Base-by-base conservation (phyloP, 768 basidiomycete species). In the Gyrodon lividus region DNA sequence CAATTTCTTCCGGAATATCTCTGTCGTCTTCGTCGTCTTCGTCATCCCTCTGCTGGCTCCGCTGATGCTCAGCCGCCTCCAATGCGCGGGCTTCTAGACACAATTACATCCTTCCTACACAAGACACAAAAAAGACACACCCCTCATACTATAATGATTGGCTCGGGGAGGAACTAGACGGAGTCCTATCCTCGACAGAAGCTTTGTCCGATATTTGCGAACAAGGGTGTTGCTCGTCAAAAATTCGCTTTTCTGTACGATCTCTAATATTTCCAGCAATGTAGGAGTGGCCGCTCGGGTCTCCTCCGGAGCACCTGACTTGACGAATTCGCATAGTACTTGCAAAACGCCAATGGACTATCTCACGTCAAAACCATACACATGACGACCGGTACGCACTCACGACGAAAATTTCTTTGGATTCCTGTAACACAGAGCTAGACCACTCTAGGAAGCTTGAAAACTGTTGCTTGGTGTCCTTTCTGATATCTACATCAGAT, bases 1-100 rank as follows among this genome's bases (percentile, higher is more conserved):
- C 97, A 4, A 92, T 77, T 49, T 86, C 84, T 41, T 87, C 86
- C 2, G 94, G 87, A 6, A 93, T 75, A 16, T 95, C 87, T 12
- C 78, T 59, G 20, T 82, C 79, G 10, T 75, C 70, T 20, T 73
- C 72, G 24, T 65, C 54, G 33, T 62, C 56, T 12, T 33, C 20
- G 42, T 44, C 47, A 14, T 56, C 59, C 19, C 48, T 51, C 22
- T 50, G 45, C 9, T 34, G 48, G 19, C 48, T 50, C 22, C 48
- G 45, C 7, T 39, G 48, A 16, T n/a, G 41, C 24, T 45, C 48
- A 22, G 51, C 48, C 45, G 50, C 58, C 26, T 67, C 63, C 48
- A 69, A 43, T 28, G 54, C 33, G 13, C 67, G 68, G 50, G 50
- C 68, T 69, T 38, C 13, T 43, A 33, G 10, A 52, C 48, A 10